A percentile compares a stretch with the other conserved stretches of the same genome.
These are phyloP conservation scores for Schizophyllum amplum DNA, from an alignment of 1,284 basidiomycete species.

Conservation along the genomic window DNA sequence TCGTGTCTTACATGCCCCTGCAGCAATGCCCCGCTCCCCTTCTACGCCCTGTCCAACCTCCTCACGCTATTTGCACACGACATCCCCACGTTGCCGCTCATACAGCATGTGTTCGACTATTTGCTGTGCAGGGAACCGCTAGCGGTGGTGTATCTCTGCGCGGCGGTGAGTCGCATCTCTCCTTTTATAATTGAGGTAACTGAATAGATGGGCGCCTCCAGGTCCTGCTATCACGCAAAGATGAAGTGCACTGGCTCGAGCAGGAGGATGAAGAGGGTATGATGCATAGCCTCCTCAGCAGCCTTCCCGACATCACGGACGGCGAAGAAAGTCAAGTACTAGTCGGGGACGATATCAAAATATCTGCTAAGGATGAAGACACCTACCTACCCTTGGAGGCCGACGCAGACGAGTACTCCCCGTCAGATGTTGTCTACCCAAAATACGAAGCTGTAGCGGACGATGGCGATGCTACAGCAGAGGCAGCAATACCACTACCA, in stretches of 20 bases:
- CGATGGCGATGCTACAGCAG: background rate
- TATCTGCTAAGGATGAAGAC: background rate
- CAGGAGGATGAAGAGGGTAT: conserved; percentile 70
- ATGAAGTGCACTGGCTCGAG: conserved; percentile 45
- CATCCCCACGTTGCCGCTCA: conserved; percentile 73
- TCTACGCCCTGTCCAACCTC: conserved; percentile 85
- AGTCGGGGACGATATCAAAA: too few relatives aligned
- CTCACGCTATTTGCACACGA: conserved; percentile 91
- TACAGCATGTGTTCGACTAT: conserved; percentile 87
- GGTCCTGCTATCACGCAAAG: conserved; percentile 56
- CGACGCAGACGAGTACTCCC: background rate
- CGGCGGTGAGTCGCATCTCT: conserved; percentile 49
- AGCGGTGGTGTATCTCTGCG: conserved; percentile 72
- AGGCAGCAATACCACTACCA: background rate
- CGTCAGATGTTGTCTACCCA: background rate
- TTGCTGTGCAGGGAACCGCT: conserved; percentile 79
- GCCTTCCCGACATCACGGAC: conserved; percentile 58
- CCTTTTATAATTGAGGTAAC: too few relatives aligned
- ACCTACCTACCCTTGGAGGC: background rate
- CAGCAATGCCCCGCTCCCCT: conserved; percentile 59
- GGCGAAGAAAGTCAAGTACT: conserved; percentile 19
- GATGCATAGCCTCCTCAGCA: conserved; percentile 76
- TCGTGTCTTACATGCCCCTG: conserved; percentile 7
- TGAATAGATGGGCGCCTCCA: too few relatives aligned
- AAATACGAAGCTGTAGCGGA: background rate